Percentiles rank a stretch among this genome's conserved stretches.
Conservation (phyloP, 352 stramenopile species). For the Phytophthora citrophthora region DNA sequence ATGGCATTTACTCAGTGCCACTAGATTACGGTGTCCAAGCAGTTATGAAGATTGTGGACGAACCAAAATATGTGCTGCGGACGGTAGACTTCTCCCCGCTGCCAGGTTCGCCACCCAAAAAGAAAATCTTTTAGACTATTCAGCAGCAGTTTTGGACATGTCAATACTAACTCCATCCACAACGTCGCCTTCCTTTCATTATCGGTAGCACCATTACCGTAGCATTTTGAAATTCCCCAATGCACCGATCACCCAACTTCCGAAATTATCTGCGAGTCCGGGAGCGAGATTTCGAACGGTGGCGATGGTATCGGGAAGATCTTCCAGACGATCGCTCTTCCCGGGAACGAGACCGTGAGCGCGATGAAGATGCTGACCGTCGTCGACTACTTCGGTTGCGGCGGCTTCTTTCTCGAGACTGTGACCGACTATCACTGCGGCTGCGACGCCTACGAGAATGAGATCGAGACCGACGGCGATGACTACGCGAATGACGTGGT, state of each 20-base stretch:
- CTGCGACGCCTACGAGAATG: constrained; percentile 25
- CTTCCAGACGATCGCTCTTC: constrained; percentile 19
- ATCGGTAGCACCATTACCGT: not conserved
- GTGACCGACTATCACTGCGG: constrained; percentile 20
- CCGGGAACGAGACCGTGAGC: constrained; percentile 40
- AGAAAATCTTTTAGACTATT: constrained; percentile 43
- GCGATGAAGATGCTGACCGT: constrained; percentile 44
- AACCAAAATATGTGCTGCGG: constrained; percentile 86
- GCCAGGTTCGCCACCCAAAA: constrained; percentile 31
- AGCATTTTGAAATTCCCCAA: too few relatives aligned
- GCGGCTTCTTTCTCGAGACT: constrained; percentile 11
- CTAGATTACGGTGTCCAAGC: constrained; percentile 90
- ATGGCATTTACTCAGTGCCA: constrained; percentile 88
- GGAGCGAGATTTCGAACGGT: constrained; percentile 43
- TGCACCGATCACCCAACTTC: too few relatives aligned
- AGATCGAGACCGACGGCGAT: constrained; percentile 25
- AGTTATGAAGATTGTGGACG: constrained; percentile 90
- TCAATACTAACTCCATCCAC: constrained; percentile 23
- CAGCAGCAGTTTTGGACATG: constrained; percentile 36
- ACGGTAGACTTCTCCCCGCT: constrained; percentile 76
- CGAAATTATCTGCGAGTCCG: constrained; percentile 20
- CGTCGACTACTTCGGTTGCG: constrained; percentile 24
- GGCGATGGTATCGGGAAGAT: constrained; percentile 21
- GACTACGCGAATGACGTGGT: constrained; percentile 14
- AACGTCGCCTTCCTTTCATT: constrained; percentile 2